These are phyloP conservation scores for Chytriomyces confervae DNA, from an alignment of 192 early-diverging fungal species.

Conservation along the genomic window DNA sequence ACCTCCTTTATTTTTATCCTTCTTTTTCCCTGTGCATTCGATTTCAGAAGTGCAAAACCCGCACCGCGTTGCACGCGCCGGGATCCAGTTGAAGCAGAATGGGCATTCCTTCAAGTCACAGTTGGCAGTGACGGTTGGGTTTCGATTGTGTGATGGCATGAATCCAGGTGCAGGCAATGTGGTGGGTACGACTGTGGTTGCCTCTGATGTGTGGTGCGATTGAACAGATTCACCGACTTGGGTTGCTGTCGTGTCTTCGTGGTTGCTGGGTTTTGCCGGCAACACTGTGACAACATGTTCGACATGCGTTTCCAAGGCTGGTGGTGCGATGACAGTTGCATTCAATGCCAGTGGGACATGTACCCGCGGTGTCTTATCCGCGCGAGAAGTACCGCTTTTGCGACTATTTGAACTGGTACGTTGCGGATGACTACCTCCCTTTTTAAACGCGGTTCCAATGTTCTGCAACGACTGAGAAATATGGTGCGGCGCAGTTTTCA, in stretches of 20 bases:
- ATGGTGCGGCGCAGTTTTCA: not conserved
- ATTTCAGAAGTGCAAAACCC: slow-evolving; percentile 10
- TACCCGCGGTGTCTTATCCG: not conserved
- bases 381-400: not conserved
- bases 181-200: not conserved
- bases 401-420: no score
- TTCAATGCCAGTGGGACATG: not conserved
- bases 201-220: not conserved
- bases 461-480: not conserved
- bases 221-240: not conserved
- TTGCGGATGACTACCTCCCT: not conserved
- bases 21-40: not conserved
- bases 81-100: slow-evolving; percentile 17
- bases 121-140: no score
- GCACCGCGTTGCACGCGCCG: slow-evolving; percentile 7
- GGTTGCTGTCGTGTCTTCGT: not conserved
- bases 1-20: not conserved
- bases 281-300: not conserved
- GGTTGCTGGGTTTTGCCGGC: not conserved
- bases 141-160: not conserved
- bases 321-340: not conserved
- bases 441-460: not conserved
- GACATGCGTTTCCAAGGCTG: not conserved
- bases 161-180: not conserved
- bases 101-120: slow-evolving; percentile 21